Conservation (phyloP, 2,329 filamentous ascomycete species). For the Aspergillus ochraceus region DNA sequence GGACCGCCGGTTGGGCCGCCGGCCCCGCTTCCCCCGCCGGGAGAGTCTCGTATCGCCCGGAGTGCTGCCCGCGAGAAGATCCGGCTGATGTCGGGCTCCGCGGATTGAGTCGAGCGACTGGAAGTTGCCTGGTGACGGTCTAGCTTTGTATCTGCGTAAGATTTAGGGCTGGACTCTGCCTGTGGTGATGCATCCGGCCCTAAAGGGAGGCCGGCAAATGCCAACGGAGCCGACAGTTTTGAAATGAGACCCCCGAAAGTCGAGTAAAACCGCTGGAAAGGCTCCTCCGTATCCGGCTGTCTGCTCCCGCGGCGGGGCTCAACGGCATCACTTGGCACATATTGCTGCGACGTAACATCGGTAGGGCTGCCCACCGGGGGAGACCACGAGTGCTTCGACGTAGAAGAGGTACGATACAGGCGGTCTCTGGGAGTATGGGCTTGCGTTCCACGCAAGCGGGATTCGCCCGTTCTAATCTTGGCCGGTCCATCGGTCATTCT, state of each 20-base stretch:
- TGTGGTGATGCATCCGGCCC: slow-evolving; percentile 47
- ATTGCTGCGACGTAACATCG: slow-evolving; percentile 35
- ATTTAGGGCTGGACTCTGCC: slow-evolving; percentile 29
- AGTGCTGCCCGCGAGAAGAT: slow-evolving; percentile 86
- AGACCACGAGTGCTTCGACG: slow-evolving; percentile 34
- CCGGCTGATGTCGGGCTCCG: slow-evolving; percentile 74
- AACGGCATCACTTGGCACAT: slow-evolving; percentile 29
- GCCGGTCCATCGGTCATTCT: slow-evolving; percentile 62
- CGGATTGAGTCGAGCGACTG: slow-evolving; percentile 39
- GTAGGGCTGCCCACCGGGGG: slow-evolving; percentile 35
- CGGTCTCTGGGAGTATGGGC: slow-evolving; percentile 25
- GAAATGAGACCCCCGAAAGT: slow-evolving; percentile 88
- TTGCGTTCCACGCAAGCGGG: slow-evolving; percentile 24
- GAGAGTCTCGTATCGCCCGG: slow-evolving; percentile 70
- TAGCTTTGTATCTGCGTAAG: slow-evolving; percentile 36
- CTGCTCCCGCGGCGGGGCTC: slow-evolving; percentile 24
- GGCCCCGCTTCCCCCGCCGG: slow-evolving; percentile 44
- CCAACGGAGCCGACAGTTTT: slow-evolving; percentile 82
- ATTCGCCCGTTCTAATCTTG: slow-evolving; percentile 32
- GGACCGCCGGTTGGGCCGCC: slow-evolving; percentile 52
- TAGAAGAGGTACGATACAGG: slow-evolving; percentile 20
- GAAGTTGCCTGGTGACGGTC: slow-evolving; percentile 41
- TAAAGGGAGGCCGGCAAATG: slow-evolving; percentile 88
- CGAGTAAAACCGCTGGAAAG: slow-evolving; percentile 87
- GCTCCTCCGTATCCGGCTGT: slow-evolving; percentile 60